Percentiles rank a stretch among this genome's conserved stretches.
phyloP scores from a whole-genome alignment of 2,329 filamentous ascomycete species.

The Trichoderma sp. region DNA sequence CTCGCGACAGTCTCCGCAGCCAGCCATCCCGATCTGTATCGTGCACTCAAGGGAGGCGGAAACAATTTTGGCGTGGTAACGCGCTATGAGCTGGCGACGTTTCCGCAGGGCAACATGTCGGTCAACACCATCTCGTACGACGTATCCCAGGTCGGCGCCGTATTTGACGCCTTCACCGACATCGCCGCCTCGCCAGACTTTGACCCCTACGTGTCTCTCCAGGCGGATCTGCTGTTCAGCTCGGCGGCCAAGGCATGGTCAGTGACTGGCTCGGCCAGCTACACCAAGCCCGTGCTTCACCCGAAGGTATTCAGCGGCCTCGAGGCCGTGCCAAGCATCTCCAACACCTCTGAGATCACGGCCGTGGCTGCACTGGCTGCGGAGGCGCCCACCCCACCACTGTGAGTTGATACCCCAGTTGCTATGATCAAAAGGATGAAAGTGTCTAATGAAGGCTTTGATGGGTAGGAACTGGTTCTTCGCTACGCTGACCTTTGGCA shows the following conservation, averaged over 20 bases:
- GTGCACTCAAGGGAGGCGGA: constrained; percentile 60
- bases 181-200: constrained; percentile 30
- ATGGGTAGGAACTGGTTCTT: constrained; percentile 16
- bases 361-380: constrained; percentile 1
- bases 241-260: constrained; percentile 29
- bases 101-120: constrained; percentile 44
- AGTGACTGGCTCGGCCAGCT: constrained; percentile 30
- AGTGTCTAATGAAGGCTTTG: not conserved
- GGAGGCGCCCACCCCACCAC: constrained; percentile 9
- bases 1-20: constrained; percentile 47
- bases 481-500: constrained; percentile 5
- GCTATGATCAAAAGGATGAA: not conserved
- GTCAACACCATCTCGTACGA: constrained; percentile 42
- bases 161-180: constrained; percentile 33
- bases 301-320: not conserved
- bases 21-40: constrained; percentile 57
- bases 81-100: constrained; percentile 50
- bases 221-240: constrained; percentile 32
- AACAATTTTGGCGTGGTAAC: constrained; percentile 62
- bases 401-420: not conserved
- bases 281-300: constrained; percentile 30
- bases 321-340: not conserved
- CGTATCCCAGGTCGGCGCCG: constrained; percentile 30
- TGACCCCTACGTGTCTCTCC: constrained; percentile 34
- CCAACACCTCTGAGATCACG: not conserved